Base-by-base conservation (phyloP, 805 yeast species). In the Candida jianshihensis region DNA sequence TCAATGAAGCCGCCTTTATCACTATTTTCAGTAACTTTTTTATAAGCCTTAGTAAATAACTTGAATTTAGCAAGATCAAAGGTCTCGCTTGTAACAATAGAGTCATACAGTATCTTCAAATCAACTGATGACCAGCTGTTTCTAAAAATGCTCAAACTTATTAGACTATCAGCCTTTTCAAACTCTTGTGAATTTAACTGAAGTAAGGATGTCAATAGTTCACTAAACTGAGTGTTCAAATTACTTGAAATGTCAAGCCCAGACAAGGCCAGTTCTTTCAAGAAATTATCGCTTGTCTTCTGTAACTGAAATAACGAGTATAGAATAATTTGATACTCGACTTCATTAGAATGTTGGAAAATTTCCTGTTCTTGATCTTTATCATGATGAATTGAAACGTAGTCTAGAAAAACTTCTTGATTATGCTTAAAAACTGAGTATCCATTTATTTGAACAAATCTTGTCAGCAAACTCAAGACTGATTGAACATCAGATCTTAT, bases 321-420 rank as follows among this genome's bases (percentile, higher is more conserved):
- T 4, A 45, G 34, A 4, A 62, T 35, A 7, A 56, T 47, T 32
- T 54, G 57, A 30, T 38, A 51, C 26, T 52, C 51, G 1, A 37
- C 27, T 12, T 42, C 44, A 30, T 41, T 43, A 3, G 31, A 16
- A 13, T n/a, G 35, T 19, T 10, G 13, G 2, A 13, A 11, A 24
- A 24, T n/a, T 17, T 2, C 21, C 16, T 3, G 37, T 21, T 4
- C 37, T 24, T 24, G n/a, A 11, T 12, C 10, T 11, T 12, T 37
- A 21, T 43, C 42, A 36, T 57, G 51, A 17, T 39, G 34, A 1
- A 40, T 38, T 12, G 51, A 37, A n/a, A 52, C 43, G 38, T 57
- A 68, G 37, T 68, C 71, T 8, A 59, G 42, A 26, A 71, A 62
- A 30, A 56, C 45, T 27, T 70, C 73, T 15, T 59, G 44, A 30